Percentiles rank a stretch among this genome's conserved stretches.
Conservation (phyloP, 768 basidiomycete genomes). For the Leccinum barrowsii region DNA sequence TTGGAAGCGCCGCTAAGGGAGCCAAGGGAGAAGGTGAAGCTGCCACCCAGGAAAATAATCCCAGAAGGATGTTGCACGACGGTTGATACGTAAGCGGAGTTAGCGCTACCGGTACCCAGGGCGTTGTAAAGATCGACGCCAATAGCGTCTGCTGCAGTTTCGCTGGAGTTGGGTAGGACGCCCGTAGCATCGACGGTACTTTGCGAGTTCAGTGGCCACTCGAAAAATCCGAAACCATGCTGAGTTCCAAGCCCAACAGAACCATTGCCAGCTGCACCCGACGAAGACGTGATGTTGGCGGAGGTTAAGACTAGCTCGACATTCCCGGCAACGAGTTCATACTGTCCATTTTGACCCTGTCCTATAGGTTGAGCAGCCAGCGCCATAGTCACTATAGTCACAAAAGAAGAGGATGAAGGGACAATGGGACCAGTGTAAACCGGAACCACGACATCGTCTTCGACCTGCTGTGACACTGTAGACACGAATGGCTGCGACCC, state of each 20-base stretch:
- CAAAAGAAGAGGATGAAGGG: constrained; percentile 69
- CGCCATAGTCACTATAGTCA: constrained; percentile 70
- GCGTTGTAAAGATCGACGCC: constrained; percentile 61
- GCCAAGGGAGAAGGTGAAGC: constrained; percentile 61
- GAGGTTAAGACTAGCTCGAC: constrained; percentile 77
- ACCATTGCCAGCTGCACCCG: constrained; percentile 26
- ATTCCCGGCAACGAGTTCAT: constrained; percentile 80
- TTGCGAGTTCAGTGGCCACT: constrained; percentile 65
- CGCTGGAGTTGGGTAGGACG: constrained; percentile 59
- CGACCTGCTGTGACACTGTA: constrained; percentile 71
- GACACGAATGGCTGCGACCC: constrained; percentile 61
- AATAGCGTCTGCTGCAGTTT: constrained; percentile 63
- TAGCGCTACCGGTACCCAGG: constrained; percentile 45
- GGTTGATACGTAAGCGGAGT: constrained; percentile 43
- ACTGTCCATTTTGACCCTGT: constrained; percentile 61
- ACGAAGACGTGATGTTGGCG: constrained; percentile 41
- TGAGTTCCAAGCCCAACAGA: constrained; percentile 35
- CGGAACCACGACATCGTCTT: constrained; percentile 51
- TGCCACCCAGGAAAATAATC: constrained; percentile 69
- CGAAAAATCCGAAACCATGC: constrained; percentile 80
- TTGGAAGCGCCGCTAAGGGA: constrained; percentile 59
- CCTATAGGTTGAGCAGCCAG: constrained; percentile 66
- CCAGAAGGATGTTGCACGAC: constrained; percentile 67
- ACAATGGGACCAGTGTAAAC: constrained; percentile 84
- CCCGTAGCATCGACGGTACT: constrained; percentile 55